Evolutionary conservation across 139 green algal genomes (phyloP), one percentile per base, ranked within the genome.

Genomic region (Chlamydomonas eustigma): DNA sequence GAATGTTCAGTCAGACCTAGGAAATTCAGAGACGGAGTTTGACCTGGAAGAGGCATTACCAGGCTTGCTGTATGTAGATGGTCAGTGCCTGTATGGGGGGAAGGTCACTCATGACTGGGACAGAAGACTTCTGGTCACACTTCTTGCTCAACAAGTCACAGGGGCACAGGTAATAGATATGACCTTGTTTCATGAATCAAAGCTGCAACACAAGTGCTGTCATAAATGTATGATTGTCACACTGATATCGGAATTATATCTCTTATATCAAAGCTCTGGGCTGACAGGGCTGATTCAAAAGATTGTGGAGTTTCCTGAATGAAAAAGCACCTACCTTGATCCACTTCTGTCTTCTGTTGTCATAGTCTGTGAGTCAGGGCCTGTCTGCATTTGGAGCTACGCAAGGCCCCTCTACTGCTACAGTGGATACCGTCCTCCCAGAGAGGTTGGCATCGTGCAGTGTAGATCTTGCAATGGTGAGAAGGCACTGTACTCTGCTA

Each of bases 31-130:
- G 8, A 32, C n/a, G n/a, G 50, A 63, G 22, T 22, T 28, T 22
- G 63, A 70, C 63, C 6, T 70, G 24, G 63, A 70, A 22, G 28
- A 70, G 63, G 63, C 63, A 0, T 66, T 85, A 51, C 66, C 80
- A 18, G 80, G 80, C 44, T 30, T 85, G 72, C 71, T 80, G 76
- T 77, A 82, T 35, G 76, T 81, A 24, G 72, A 44, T 25, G 80
- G 80, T n/a, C 80, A 85, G 39, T 85, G 80, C 80, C 66, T 85
- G 76, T 85, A 85, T 69, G 37, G 37, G 2, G 31, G 37, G 33
- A 70, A 79, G 75, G 75, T 85, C 24, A 85, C 75, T 2, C 76
- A 85, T 39, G 80, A 85, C 71, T 85, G 80, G 80, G 80, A 85
- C 76, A 76, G 80, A 1, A 72, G 80, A 2, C 52, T 85, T 67